phyloP scores from a whole-genome alignment of 768 basidiomycete species.

The Suillus occidentalis region DNA sequence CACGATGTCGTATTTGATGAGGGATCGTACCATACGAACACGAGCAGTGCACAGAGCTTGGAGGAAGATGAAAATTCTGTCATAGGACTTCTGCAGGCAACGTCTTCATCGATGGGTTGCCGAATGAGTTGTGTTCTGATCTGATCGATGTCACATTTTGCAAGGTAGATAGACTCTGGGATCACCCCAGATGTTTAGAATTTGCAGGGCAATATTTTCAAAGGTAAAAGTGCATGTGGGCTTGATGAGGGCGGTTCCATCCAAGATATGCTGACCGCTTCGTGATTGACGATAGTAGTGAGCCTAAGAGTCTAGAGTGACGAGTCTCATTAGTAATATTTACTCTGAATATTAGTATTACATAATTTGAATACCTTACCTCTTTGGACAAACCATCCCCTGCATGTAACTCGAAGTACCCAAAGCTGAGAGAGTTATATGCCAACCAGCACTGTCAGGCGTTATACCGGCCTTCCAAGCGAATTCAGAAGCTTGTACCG shows the following conservation, averaged over 20 bases:
- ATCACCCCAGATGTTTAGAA: neutral
- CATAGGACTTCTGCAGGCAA: neutral
- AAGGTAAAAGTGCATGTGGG: neutral
- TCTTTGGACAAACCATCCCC: neutral
- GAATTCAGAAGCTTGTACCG: constrained; percentile 60
- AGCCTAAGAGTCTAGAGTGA: no score
- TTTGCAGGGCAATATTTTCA: neutral
- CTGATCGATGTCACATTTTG: neutral
- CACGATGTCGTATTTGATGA: neutral
- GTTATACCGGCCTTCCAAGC: constrained; percentile 24
- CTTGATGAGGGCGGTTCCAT: neutral
- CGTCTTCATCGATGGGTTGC: neutral
- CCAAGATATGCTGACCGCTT: no score
- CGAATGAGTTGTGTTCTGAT: neutral
- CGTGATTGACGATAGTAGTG: no score
- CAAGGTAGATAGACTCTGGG: neutral
- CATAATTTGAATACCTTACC: neutral
- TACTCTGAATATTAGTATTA: neutral
- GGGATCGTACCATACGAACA: neutral
- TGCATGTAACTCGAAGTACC: neutral
- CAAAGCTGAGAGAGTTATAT: neutral
- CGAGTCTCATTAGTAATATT: neutral
- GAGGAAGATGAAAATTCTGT: neutral
- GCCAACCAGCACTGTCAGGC: neutral
- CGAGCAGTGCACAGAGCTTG: neutral